Evolutionary conservation across 2,329 filamentous ascomycete genomes (phyloP), one percentile per base, ranked within the genome.

Genomic region (Nothophoma quercina): DNA sequence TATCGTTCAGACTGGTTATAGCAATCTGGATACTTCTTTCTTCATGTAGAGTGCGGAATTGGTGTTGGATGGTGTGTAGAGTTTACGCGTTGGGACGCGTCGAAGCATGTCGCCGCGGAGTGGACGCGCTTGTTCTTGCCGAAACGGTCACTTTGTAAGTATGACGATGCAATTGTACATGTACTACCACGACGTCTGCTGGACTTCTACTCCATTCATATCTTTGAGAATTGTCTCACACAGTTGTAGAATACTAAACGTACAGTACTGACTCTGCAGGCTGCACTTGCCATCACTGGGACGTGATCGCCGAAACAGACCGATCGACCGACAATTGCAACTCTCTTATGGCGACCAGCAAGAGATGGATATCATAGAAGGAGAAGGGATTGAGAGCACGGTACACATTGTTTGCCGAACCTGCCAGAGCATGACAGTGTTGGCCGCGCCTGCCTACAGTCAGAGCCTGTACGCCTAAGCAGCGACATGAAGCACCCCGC

Each of bases 21-120:
- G n/a, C n/a, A n/a, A n/a, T n/a, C n/a, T n/a, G n/a, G n/a, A n/a
- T n/a, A n/a, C n/a, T n/a, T n/a, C n/a, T n/a, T n/a, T n/a, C n/a
- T n/a, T n/a, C n/a, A n/a, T n/a, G n/a, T n/a, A n/a, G n/a, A n/a
- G n/a, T n/a, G n/a, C n/a, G n/a, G n/a, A n/a, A n/a, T 26, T 26
- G 25, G 7, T 26, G 25, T 26, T 26, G 10, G 2, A 22, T 28
- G 21, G 7, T 38, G 25, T 15, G n/a, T 30, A 9, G 22, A 46
- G 13, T 47, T 30, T 44, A 53, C 50, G 50, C 50, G 38, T 36
- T 13, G 26, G n/a, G 43, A 44, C 50, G 50, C 50, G 50, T 48
- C 55, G 44, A 28, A 47, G 51, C 56, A 56, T 56, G 61, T 55
- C 39, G 23, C 45, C 44, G 39, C 42, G 50, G 51, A 43, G 52